Percentiles rank a stretch among this genome's conserved stretches.
phyloP scores from a whole-genome alignment of 106 monocot genomes.

The Iris macrosiphon region DNA sequence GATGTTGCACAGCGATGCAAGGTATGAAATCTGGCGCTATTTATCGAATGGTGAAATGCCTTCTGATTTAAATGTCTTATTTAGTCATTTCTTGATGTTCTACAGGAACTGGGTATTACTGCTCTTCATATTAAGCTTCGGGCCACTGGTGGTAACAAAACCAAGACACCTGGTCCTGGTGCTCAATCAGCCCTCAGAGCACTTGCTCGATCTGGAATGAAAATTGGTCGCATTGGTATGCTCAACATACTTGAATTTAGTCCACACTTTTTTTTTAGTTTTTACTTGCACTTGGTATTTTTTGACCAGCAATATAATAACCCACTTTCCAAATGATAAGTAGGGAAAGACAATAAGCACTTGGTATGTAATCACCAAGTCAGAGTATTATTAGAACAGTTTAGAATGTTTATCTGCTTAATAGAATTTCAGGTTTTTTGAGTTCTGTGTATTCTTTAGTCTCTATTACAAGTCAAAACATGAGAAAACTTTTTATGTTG shows the following conservation, averaged over 20 bases:
- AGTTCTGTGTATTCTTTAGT: too few species aligned
- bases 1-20: conserved; percentile 63
- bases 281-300: too few species aligned
- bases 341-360: too few species aligned
- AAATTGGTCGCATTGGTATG: conserved; percentile 65
- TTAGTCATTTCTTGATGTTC: not conserved
- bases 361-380: too few species aligned
- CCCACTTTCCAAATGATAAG: too few species aligned
- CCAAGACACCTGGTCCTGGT: conserved; percentile 63
- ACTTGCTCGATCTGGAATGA: conserved; percentile 66
- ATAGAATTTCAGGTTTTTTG: too few species aligned
- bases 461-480: too few species aligned
- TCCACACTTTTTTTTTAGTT: too few species aligned
- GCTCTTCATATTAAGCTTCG: conserved; percentile 64
- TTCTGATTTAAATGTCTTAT: not conserved
- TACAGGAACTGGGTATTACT: conserved; percentile 52
- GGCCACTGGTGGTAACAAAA: conserved; percentile 69
- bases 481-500: too few species aligned
- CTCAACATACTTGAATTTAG: not conserved
- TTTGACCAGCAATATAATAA: too few species aligned
- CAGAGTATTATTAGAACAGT: too few species aligned
- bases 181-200: conserved; percentile 69
- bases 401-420: too few species aligned
- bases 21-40: not conserved
- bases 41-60: not conserved